Evolutionary conservation across 352 stramenopile species (phyloP).

Genomic region (Thalassiosira mediterranea): DNA sequence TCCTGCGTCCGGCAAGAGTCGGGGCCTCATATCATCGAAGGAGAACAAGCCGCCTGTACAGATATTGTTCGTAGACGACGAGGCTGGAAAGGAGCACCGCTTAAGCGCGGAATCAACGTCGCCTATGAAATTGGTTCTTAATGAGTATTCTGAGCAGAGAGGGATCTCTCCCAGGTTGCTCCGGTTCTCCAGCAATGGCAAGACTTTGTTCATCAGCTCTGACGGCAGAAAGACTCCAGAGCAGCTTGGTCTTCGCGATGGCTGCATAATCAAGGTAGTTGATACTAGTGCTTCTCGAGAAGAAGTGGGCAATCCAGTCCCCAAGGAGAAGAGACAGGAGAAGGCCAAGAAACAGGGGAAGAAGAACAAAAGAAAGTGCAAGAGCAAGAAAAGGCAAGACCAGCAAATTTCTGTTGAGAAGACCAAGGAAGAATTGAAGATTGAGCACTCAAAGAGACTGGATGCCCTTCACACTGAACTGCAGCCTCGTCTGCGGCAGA

Average conservation of each 20-base stretch:
- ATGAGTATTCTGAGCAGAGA: slow-evolving; percentile 29
- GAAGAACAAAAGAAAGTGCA: no score
- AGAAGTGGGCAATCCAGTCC: no score
- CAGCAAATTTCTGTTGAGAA: no score
- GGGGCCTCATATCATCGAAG: background rate
- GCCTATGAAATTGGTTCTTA: slow-evolving; percentile 38
- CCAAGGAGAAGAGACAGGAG: no score
- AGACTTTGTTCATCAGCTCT: slow-evolving; percentile 40
- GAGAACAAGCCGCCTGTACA: background rate
- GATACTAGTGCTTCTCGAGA: no score
- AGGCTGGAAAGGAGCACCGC: background rate
- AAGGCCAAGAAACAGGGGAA: no score
- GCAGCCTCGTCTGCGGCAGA: no score
- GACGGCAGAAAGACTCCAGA: slow-evolving; percentile 28
- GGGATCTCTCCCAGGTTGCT: slow-evolving; percentile 27
- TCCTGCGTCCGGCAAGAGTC: no score
- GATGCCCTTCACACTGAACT: no score
- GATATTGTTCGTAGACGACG: background rate
- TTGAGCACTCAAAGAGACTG: no score
- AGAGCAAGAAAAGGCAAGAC: no score
- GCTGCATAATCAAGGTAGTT: slow-evolving; percentile 27
- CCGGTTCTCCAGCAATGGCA: slow-evolving; percentile 31
- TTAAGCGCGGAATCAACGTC: background rate
- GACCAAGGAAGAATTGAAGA: no score
- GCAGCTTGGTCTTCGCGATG: slow-evolving; percentile 32